A percentile compares a stretch with the other conserved stretches of the same genome.
Evolutionary conservation across 2,329 filamentous ascomycete genomes (phyloP).

Genomic region (Fusarium sp.): DNA sequence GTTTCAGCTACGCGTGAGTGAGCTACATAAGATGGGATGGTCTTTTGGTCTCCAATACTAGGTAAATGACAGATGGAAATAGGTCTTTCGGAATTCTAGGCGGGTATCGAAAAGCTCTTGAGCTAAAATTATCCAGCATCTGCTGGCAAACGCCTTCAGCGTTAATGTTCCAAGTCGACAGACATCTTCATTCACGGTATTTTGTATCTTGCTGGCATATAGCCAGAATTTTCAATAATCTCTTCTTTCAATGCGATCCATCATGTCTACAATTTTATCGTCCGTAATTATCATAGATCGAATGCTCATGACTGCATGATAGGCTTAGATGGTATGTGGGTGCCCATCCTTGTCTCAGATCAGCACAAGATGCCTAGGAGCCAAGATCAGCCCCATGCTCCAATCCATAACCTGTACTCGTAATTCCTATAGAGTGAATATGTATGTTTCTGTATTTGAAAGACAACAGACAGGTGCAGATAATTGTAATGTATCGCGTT

Average conservation of each 20-base stretch:
- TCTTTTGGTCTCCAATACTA: not conserved
- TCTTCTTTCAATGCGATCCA: slow-evolving; percentile 4
- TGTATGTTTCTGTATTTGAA: not conserved
- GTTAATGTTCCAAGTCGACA: not conserved
- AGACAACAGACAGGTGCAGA: not conserved
- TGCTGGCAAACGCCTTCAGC: not conserved
- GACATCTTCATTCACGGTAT: not conserved
- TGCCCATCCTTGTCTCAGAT: slow-evolving; percentile 37
- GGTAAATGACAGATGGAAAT: not conserved
- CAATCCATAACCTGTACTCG: not conserved
- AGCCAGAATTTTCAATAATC: not conserved
- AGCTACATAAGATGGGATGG: not conserved
- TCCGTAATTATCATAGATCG: not conserved
- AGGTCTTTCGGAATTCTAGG: not conserved
- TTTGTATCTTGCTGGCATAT: not conserved
- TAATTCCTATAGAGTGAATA: not conserved
- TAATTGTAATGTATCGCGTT: not conserved
- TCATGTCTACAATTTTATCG: not conserved
- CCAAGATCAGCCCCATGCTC: slow-evolving; percentile 22
- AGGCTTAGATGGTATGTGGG: slow-evolving; percentile 15
- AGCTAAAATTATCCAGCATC: not conserved
- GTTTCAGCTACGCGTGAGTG: not conserved
- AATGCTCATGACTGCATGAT: slow-evolving; percentile 23
- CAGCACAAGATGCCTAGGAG: slow-evolving; percentile 18
- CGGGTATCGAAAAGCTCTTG: not conserved